Percentiles rank a stretch among this genome's conserved stretches.
These are phyloP conservation scores for Ophiostoma pallidulum DNA, from an alignment of 2,329 filamentous ascomycete species.

Conservation along the genomic window DNA sequence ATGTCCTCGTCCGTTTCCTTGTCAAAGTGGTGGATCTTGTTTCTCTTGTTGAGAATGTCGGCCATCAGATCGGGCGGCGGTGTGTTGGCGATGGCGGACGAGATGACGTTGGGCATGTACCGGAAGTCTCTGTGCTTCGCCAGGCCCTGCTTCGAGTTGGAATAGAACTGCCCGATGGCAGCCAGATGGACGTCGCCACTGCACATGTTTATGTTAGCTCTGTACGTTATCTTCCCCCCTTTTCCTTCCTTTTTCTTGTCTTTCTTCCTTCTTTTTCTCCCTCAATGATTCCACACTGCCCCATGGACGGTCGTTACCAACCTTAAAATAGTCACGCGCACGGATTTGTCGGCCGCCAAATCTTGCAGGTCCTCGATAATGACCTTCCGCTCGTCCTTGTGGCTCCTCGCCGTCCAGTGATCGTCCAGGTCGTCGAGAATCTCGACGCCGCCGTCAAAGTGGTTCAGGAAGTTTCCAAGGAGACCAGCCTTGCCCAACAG, in stretches of 20 bases:
- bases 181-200: slow-evolving; percentile 91
- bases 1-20: slow-evolving; percentile 84
- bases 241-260: too few relatives aligned
- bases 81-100: slow-evolving; percentile 87
- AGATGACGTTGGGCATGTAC: slow-evolving; percentile 95
- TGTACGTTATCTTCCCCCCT: too few relatives aligned
- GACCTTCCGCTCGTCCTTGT: slow-evolving; percentile 81
- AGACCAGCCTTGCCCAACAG: slow-evolving; percentile 74
- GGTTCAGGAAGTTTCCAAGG: slow-evolving; percentile 72
- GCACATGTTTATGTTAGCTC: slow-evolving; percentile 1
- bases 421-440: slow-evolving; percentile 89
- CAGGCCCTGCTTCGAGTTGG: slow-evolving; percentile 68
- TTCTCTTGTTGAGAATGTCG: slow-evolving; percentile 86
- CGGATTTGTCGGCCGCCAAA: slow-evolving; percentile 82
- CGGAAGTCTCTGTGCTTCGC: slow-evolving; percentile 86
- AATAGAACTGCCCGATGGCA: slow-evolving; percentile 90
- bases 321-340: slow-evolving; percentile 83
- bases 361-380: slow-evolving; percentile 88
- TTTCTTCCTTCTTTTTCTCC: too few relatives aligned
- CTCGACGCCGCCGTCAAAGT: slow-evolving; percentile 85
- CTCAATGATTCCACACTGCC: too few relatives aligned
- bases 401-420: slow-evolving; percentile 93
- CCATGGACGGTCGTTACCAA: too few relatives aligned
- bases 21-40: slow-evolving; percentile 67
- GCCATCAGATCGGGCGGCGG: slow-evolving; percentile 82